Base-by-base conservation (phyloP, 2,329 filamentous ascomycete species). In the Aspergillus carbonarius region DNA sequence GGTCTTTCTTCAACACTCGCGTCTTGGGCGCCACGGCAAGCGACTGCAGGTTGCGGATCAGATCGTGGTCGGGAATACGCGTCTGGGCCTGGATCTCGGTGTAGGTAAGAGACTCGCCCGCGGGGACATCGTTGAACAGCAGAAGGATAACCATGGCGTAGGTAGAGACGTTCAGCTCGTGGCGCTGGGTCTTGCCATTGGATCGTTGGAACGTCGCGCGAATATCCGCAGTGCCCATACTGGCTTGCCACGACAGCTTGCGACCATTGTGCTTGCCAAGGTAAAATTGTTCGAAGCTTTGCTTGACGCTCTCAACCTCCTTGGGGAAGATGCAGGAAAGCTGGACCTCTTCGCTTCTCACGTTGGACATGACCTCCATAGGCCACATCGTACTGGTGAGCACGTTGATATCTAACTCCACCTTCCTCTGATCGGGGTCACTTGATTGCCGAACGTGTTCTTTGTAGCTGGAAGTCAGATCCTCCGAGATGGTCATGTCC, bases 361-460 rank as follows among this genome's bases (percentile, higher is more conserved):
- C 69, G 25, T 74, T 77, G 7, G 88, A 87, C 87, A 97, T 92
- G 12, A 92, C 86, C 67, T 97, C 93, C 65, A 92, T 86, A 1
- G 95, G 95, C 95, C 95, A 99, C 72, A 92, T 93, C 74, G 96
- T 97, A 66, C 88, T 93, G 0, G 93, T 97, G 39, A 99, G 83
- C 30, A 99, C 88, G 64, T 87, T 91, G 75, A 97, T 89, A 51
- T 84, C 85, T 23, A 99, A 82, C 48, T 98, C 95, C 27, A 93
- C 85, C 30, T 83, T 85, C 70, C 83, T 86, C 3, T 82, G 78
- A 58, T 87, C 82, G 2, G 77, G 76, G 53, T 83, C 82, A n/a
- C 78, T 82, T 15, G 77, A 83, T 69, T 73, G 86, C 74, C 72
- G 83, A 74, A 87, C 86, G 62, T 93, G 85, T 15, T 84, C 83